A percentile compares a stretch with the other conserved stretches of the same genome.
phyloP scores from a whole-genome alignment of 2,329 filamentous ascomycete species.

The Penicillium sp. region DNA sequence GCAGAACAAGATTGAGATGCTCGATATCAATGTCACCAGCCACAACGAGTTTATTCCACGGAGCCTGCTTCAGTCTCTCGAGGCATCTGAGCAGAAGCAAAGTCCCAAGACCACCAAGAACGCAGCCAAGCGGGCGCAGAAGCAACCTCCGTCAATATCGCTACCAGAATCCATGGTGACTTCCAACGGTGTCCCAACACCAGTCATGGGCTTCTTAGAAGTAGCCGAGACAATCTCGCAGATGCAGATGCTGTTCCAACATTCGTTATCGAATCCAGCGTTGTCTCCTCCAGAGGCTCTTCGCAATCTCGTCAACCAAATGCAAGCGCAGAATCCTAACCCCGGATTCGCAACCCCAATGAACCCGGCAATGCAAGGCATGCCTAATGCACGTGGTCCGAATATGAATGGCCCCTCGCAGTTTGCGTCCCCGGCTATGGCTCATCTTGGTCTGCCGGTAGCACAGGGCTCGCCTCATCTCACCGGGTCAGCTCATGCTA shows the following conservation, averaged over 20 bases:
- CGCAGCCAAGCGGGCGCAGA: constrained; percentile 51
- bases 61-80: constrained; percentile 51
- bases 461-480: constrained; percentile 52
- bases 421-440: constrained; percentile 59
- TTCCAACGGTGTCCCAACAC: constrained; percentile 55
- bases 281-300: constrained; percentile 57
- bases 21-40: constrained; percentile 73
- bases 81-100: constrained; percentile 55
- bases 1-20: constrained; percentile 75
- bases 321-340: constrained; percentile 39
- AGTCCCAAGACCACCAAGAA: constrained; percentile 60
- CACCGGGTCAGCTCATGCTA: constrained; percentile 49
- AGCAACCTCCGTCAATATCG: constrained; percentile 44
- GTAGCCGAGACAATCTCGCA: constrained; percentile 63
- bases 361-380: constrained; percentile 38
- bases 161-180: constrained; percentile 45
- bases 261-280: constrained; percentile 53
- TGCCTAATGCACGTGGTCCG: constrained; percentile 42
- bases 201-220: constrained; percentile 62
- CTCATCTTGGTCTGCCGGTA: constrained; percentile 51
- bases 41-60: constrained; percentile 84
- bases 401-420: constrained; percentile 49
- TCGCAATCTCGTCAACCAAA: constrained; percentile 50
- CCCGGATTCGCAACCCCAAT: constrained; percentile 30
- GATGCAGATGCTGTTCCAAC: constrained; percentile 61